Base-by-base conservation (phyloP, 208 protist species). In the Spongospora subterranea region DNA sequence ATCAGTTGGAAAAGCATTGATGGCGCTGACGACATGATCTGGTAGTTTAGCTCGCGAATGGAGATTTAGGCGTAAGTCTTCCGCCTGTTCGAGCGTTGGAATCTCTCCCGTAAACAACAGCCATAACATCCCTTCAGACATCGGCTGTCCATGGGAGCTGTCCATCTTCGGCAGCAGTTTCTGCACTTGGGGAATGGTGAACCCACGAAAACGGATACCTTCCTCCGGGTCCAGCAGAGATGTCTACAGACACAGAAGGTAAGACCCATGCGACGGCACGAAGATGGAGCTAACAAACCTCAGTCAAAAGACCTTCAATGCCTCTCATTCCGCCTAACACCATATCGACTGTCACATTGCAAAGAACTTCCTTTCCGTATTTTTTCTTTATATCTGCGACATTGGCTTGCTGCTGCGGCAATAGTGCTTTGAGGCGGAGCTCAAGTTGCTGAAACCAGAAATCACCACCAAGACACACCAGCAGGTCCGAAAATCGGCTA, bases 141-240 rank as follows among this genome's bases (percentile, higher is more conserved):
- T 93, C 89, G 97, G 97, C 94, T 98, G 96, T 43, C 91, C 71
- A 66, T 96, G 96, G 50, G 50, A 24, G 35, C 94, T 94, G 43
- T 92, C 89, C 32, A 17, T 0, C 46, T 94, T 95, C 29, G 88
- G 88, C 13, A 89, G 39, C 17, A 17, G 6, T 6, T 89, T 43
- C n/a, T 89, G 29, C 93, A 96, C 97, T 94, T 99, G 96, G 32
- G 97, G 95, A 91, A 99, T 98, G 46, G 97, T 96, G 46, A 95
- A 95, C 88, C 97, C 97, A 91, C 98, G 96, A 95, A 98, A 99
- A 90, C 97, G 95, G 94, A 99, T 99, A 94, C 98, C 98, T 92
- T 93, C 46, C 64, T 60, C 41, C 0, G 71, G 40, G 53, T 92
- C 90, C 24, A 92, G 90, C 1, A 92, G 46, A 43, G 89, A 92